Conservation (phyloP, 192 early-diverging fungal genomes). For the Backusella circina region DNA sequence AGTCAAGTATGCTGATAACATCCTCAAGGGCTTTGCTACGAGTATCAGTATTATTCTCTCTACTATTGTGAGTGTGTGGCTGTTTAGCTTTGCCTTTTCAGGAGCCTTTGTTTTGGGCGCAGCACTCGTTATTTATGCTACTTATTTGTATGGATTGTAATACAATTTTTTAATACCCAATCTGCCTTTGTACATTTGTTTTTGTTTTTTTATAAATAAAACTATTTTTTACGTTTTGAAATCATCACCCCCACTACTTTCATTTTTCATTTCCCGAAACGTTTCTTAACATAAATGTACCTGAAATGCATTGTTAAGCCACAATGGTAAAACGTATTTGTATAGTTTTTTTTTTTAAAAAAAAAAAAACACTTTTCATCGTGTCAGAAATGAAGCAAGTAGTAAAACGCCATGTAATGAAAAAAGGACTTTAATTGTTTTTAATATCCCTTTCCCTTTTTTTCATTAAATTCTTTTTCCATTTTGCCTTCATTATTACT, state of each 20-base stretch:
- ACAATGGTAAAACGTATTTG: not conserved
- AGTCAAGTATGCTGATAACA: conserved; percentile 98
- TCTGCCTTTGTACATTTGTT: not conserved
- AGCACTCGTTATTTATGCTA: conserved; percentile 67
- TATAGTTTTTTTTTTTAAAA: too few relatives aligned
- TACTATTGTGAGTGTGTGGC: conserved; percentile 72
- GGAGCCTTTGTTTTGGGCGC: conserved; percentile 71
- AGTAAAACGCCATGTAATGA: too few relatives aligned
- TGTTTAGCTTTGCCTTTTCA: conserved; percentile 82
- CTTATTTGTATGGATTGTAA: conserved; percentile 66
- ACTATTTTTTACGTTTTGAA: not conserved
- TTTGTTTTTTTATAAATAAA: conserved; percentile 1
- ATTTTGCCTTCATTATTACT: not conserved
- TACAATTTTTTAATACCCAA: not conserved
- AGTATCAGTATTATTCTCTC: conserved; percentile 94
- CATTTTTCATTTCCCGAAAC: not conserved
- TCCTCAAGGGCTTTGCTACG: conserved; percentile 98
- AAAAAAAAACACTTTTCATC: not conserved
- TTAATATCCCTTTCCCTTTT: not conserved
- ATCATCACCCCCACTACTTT: not conserved
- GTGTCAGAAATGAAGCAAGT: not conserved
- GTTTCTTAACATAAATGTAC: not conserved
- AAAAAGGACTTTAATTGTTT: not conserved
- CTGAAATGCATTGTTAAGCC: not conserved
- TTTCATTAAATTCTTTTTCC: not conserved